Percentiles rank a stretch among this genome's conserved stretches.
phyloP scores from a whole-genome alignment of 2,329 filamentous ascomycete species.

The Acephala macrosclerotiorum region DNA sequence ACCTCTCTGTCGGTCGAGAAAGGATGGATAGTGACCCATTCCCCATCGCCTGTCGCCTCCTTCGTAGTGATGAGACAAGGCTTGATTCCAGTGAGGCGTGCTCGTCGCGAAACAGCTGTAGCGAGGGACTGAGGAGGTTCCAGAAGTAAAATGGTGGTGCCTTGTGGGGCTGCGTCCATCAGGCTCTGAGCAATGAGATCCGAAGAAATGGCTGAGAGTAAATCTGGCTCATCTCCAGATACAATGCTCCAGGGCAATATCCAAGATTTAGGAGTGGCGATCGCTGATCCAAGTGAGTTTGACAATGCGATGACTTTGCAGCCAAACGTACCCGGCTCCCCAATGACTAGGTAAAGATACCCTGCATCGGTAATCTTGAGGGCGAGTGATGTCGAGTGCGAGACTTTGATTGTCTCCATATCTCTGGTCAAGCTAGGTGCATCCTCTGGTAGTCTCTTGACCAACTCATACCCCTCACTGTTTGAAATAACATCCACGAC shows the following conservation, averaged over 20 bases:
- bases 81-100: slow-evolving; percentile 6
- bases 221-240: slow-evolving; percentile 6
- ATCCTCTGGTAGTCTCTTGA: background rate
- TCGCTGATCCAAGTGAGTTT: slow-evolving; percentile 1
- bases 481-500: slow-evolving; percentile 7
- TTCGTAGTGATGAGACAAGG: slow-evolving; percentile 15
- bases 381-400: slow-evolving; percentile 18
- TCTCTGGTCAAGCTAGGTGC: background rate
- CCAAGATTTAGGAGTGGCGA: slow-evolving; percentile 10
- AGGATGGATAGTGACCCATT: slow-evolving; percentile 7
- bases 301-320: slow-evolving; percentile 20
- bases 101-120: slow-evolving; percentile 8
- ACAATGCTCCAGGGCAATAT: slow-evolving; percentile 15
- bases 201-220: slow-evolving; percentile 12
- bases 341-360: slow-evolving; percentile 12
- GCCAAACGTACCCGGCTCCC: background rate
- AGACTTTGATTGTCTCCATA: slow-evolving; percentile 12
- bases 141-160: slow-evolving; percentile 12
- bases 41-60: background rate
- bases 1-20: slow-evolving; percentile 13
- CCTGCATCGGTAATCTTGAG: slow-evolving; percentile 2
- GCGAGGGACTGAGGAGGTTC: slow-evolving; percentile 15
- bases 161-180: background rate
- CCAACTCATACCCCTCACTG: slow-evolving; percentile 14
- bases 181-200: slow-evolving; percentile 16